Conservation (phyloP, 305 asterid species). For the Plantago coronopus region DNA sequence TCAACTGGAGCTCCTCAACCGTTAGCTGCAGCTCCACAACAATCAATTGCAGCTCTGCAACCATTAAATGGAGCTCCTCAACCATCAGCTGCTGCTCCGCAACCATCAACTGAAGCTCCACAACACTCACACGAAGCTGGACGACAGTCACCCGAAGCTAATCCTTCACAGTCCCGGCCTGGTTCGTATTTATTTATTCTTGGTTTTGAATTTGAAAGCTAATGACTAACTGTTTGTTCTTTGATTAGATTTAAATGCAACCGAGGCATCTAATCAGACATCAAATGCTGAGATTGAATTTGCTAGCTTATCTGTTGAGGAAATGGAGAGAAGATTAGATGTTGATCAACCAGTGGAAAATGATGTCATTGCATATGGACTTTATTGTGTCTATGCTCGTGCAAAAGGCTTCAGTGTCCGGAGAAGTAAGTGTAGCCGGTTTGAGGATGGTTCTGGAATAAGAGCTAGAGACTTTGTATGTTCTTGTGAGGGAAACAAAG, state of each 20-base stretch:
- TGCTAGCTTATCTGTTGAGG: background rate
- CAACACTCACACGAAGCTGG: too few relatives aligned
- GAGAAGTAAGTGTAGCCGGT: background rate
- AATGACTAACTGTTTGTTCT: background rate
- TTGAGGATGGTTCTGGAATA: background rate
- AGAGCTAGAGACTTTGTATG: background rate
- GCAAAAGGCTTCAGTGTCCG: constrained; percentile 11
- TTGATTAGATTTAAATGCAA: background rate
- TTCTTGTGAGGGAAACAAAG: background rate
- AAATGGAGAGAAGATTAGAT: background rate
- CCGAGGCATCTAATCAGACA: background rate
- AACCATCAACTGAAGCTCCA: too few relatives aligned
- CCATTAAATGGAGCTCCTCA: too few relatives aligned
- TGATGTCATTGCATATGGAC: background rate
- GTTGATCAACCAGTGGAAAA: constrained; percentile 2
- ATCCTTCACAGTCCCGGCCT: too few relatives aligned
- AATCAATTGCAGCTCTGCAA: too few relatives aligned
- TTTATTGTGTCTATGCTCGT: constrained; percentile 8
- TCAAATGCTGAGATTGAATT: background rate
- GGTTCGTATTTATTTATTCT: too few relatives aligned
- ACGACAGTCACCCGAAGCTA: too few relatives aligned
- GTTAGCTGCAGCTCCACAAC: too few relatives aligned
- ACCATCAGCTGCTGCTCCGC: too few relatives aligned
- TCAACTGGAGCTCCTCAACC: too few relatives aligned
- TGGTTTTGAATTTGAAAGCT: too few relatives aligned